A percentile compares a stretch with the other conserved stretches of the same genome.
These are phyloP conservation scores for Penicillium silybi DNA, from an alignment of 495 filamentous ascomycete species.

Conservation along the genomic window DNA sequence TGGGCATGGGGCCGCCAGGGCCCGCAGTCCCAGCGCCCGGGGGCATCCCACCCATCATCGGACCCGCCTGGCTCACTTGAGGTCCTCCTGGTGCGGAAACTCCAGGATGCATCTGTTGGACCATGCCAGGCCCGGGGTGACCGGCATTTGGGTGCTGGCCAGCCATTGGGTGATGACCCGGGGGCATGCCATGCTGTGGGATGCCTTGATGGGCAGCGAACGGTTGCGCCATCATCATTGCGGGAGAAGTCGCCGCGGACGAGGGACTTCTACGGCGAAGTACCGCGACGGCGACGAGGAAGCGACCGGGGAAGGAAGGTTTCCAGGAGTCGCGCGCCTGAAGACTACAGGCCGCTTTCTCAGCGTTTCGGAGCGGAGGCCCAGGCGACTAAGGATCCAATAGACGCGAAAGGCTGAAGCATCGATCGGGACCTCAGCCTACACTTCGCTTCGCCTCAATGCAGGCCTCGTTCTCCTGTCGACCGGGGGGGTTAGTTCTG, in stretches of 20 bases:
- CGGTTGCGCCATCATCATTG: slow-evolving; percentile 67
- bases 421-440: slow-evolving; percentile 29
- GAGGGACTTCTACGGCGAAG: slow-evolving; percentile 19
- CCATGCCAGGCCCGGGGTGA: slow-evolving; percentile 57
- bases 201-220: slow-evolving; percentile 73
- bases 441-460: slow-evolving; percentile 28
- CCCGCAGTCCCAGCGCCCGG: slow-evolving; percentile 54
- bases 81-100: slow-evolving; percentile 75
- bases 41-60: slow-evolving; percentile 79
- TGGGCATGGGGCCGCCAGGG: slow-evolving; percentile 58
- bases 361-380: slow-evolving; percentile 41
- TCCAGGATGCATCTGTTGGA: slow-evolving; percentile 76
- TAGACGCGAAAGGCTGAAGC: slow-evolving; percentile 28
- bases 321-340: slow-evolving; percentile 33
- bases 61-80: slow-evolving; percentile 74
- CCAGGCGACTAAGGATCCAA: slow-evolving; percentile 27
- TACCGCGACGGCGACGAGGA: slow-evolving; percentile 15
- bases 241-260: slow-evolving; percentile 48
- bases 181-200: slow-evolving; percentile 69
- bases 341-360: slow-evolving; percentile 37
- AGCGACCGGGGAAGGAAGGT: slow-evolving; percentile 12
- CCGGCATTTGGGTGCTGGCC: slow-evolving; percentile 65
- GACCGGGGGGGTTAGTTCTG: slow-evolving; percentile 6
- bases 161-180: slow-evolving; percentile 76
- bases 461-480: slow-evolving; percentile 19